Percentiles rank a stretch among this genome's conserved stretches.
These are phyloP conservation scores for Boechera stricta DNA, from an alignment of 345 rosid genomes.

Conservation along the genomic window DNA sequence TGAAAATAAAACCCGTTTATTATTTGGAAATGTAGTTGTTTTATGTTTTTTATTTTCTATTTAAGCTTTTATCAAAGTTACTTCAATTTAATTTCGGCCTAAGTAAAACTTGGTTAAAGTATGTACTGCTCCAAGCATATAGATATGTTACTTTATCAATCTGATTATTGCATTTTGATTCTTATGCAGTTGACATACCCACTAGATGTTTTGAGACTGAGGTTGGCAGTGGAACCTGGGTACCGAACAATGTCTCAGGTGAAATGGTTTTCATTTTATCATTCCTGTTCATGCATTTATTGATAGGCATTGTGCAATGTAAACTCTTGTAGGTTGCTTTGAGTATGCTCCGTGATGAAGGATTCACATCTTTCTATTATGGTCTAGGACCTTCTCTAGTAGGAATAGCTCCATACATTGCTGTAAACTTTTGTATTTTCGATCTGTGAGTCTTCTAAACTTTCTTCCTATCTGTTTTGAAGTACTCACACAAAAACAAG, in stretches of 20 bases:
- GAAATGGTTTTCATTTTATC: constrained; percentile 29
- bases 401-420: constrained; percentile 96
- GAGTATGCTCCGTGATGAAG: constrained; percentile 95
- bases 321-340: constrained; percentile 68
- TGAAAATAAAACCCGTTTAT: neutral
- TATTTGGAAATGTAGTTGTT: neutral
- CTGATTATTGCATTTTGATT: constrained; percentile 21
- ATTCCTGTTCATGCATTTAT: constrained; percentile 4
- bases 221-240: constrained; percentile 96
- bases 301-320: constrained; percentile 24
- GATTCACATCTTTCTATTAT: constrained; percentile 78
- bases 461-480: constrained; percentile 4
- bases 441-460: constrained; percentile 73
- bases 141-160: neutral
- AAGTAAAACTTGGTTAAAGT: constrained; percentile 1
- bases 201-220: constrained; percentile 89
- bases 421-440: constrained; percentile 90
- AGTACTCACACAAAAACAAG: neutral
- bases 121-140: neutral
- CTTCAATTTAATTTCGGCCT: neutral
- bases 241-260: constrained; percentile 87
- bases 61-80: no score
- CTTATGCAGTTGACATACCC: constrained; percentile 82
- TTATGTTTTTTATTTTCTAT: neutral
- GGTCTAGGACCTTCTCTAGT: constrained; percentile 97